Conservation (phyloP, 768 basidiomycete genomes). For the Suillus discolor region DNA sequence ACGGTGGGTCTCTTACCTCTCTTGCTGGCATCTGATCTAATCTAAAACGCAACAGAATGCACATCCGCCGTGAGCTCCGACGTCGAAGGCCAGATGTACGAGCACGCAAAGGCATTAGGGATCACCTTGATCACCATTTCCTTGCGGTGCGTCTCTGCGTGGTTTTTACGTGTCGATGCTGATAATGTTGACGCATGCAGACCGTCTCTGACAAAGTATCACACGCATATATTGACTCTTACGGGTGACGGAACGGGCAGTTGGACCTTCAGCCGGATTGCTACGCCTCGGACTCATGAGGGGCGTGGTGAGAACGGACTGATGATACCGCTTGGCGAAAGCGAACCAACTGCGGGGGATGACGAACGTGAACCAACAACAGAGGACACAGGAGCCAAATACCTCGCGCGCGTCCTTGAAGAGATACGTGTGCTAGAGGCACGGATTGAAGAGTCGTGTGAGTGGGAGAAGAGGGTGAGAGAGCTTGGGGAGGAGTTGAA, state of each 20-base stretch:
- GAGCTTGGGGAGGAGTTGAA: constrained; percentile 29
- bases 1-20: constrained; percentile 30
- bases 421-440: constrained; percentile 29
- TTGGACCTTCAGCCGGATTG: constrained; percentile 74
- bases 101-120: constrained; percentile 83
- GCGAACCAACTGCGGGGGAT: neutral
- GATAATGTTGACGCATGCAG: constrained; percentile 39
- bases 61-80: constrained; percentile 96
- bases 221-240: constrained; percentile 82
- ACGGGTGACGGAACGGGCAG: constrained; percentile 67
- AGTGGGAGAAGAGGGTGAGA: constrained; percentile 29
- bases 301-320: neutral
- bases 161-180: neutral
- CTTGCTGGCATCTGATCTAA: constrained; percentile 49
- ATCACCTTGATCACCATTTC: constrained; percentile 96
- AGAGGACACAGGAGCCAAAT: constrained; percentile 6
- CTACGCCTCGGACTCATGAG: constrained; percentile 6
- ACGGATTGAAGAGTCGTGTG: constrained; percentile 24
- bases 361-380: neutral
- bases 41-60: constrained; percentile 59
- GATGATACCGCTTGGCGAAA: neutral
- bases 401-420: constrained; percentile 29
- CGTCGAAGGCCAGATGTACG: constrained; percentile 96
- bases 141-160: constrained; percentile 53
- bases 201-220: constrained; percentile 86